Evolutionary conservation across 2,329 filamentous ascomycete genomes (phyloP), one percentile per base, ranked within the genome.

Genomic region (Ascochyta lentis): DNA sequence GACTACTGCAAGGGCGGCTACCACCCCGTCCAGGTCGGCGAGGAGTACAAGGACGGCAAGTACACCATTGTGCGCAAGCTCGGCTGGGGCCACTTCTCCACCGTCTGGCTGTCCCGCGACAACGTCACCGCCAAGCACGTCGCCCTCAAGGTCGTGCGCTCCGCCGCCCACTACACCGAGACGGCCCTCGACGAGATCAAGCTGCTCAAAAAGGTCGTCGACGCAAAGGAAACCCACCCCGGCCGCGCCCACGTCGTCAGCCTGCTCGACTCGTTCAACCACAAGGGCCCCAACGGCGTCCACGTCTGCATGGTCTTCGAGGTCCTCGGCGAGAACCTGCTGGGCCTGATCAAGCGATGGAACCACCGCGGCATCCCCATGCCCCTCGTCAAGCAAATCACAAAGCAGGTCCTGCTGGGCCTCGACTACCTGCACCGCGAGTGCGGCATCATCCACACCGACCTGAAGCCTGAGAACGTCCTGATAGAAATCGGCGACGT

Each of bases 291-390:
- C 39, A 96, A 99, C 71, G 95, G 95, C 43, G 90, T 92, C 47
- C 95, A 99, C 73, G 92, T 98, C 56, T 99, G 95, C 81, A 98
- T 99, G 94, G 95, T 99, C 7, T 99, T 99, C 69, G 95, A 99
- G 77, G 95, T 99, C 3, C 79, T 99, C 53, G 95, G 95, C 49
- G 93, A 98, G 83, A 98, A 98, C 73, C 79, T 98, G 61, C 80
- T 98, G 49, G 94, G 95, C 24, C 79, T 99, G 73, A 97, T 99
- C 83, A 98, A 98, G 85, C 88, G 91, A 69, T 98, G 94, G 93
- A 97, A 98, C 76, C 95, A 98, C 76, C 86, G 95, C 58, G 95
- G 95, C 44, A 98, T 99, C 55, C 95, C 95, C 39, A 96, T 96
- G 88, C 86, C 91, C 15, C 84, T 99, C 13, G 95, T 98, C 74